Conservation (phyloP, 2,329 filamentous ascomycete species). For the Canariomyces notabilis region DNA sequence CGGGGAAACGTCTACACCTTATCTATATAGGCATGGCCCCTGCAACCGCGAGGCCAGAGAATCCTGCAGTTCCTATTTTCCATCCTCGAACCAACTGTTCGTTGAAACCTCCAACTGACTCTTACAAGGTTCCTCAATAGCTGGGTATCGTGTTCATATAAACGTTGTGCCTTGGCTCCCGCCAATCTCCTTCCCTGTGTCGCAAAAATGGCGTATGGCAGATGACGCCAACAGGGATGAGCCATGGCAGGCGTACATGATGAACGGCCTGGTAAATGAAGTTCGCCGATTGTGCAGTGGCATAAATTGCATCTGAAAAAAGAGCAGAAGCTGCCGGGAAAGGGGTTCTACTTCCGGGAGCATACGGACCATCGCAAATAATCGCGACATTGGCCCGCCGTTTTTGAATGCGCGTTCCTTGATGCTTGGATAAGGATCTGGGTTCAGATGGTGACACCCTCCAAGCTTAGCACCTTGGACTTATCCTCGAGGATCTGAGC, state of each 20-base stretch:
- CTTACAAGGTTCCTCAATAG: slow-evolving; percentile 11
- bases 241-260: not conserved
- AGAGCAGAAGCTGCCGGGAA: not conserved
- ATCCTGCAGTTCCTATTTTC: not conserved
- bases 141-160: slow-evolving; percentile 14
- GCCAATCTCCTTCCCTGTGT: not conserved
- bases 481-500: slow-evolving; percentile 59
- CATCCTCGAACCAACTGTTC: not conserved
- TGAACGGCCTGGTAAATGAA: not conserved
- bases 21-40: not conserved
- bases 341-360: slow-evolving; percentile 11
- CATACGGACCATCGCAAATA: not conserved
- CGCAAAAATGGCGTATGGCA: not conserved
- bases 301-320: slow-evolving; percentile 4
- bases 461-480: slow-evolving; percentile 57
- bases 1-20: too few species aligned
- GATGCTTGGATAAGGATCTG: not conserved
- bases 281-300: slow-evolving; percentile 6
- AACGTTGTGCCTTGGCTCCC: slow-evolving; percentile 1
- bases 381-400: not conserved
- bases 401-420: not conserved
- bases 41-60: not conserved
- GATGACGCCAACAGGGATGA: not conserved
- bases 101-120: not conserved
- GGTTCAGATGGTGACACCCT: slow-evolving; percentile 37